These are phyloP conservation scores for Vitis rupestris DNA, from an alignment of 164 flowering plant species.

Conservation along the genomic window DNA sequence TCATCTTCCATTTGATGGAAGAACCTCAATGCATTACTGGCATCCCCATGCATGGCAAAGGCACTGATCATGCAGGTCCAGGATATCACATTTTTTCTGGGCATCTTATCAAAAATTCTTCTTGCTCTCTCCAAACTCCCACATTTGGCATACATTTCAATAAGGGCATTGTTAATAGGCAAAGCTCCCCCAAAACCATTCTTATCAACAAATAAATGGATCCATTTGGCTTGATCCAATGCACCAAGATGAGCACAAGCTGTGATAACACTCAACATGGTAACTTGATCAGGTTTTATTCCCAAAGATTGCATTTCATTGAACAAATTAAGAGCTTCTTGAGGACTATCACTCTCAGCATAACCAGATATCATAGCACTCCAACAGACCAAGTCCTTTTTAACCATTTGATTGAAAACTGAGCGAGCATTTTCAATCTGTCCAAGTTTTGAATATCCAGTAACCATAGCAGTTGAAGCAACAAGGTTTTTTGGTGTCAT, in stretches of 20 bases:
- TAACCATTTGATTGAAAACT: conserved; percentile 53
- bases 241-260: conserved; percentile 80
- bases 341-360: conserved; percentile 67
- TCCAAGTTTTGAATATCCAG: conserved; percentile 55
- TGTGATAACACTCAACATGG: conserved; percentile 76
- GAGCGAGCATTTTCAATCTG: conserved; percentile 56
- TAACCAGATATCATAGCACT: conserved; percentile 81
- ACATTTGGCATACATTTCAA: conserved; percentile 90
- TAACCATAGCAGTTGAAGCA: conserved; percentile 65
- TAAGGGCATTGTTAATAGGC: conserved; percentile 64
- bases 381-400: conserved; percentile 81
- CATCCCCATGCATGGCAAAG: conserved; percentile 71
- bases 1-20: conserved; percentile 61
- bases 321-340: conserved; percentile 58
- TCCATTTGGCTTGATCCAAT: conserved; percentile 54
- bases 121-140: conserved; percentile 61
- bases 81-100: conserved; percentile 62
- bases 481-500: conserved; percentile 39
- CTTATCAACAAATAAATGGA: conserved; percentile 42
- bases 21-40: conserved; percentile 40
- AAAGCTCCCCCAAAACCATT: conserved; percentile 51
- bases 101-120: conserved; percentile 55
- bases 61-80: conserved; percentile 79
- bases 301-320: conserved; percentile 45
- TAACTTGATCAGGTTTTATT: conserved; percentile 61